A percentile compares a stretch with the other conserved stretches of the same genome.
Evolutionary conservation across 768 basidiomycete genomes (phyloP).

Genomic region (Lactarius pseudohatsudake): DNA sequence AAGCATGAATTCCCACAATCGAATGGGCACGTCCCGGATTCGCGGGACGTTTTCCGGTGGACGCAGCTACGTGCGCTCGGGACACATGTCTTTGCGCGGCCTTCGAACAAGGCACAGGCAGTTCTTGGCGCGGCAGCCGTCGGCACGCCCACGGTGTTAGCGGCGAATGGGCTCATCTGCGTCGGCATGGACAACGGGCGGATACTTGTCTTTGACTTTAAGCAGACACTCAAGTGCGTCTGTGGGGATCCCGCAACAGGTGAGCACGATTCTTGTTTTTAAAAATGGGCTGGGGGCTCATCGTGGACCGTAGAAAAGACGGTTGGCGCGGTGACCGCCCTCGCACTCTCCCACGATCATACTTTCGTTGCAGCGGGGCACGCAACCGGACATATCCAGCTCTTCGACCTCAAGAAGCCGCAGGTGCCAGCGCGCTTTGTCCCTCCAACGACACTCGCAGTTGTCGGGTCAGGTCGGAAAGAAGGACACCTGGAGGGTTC

Average conservation of each 20-base stretch:
- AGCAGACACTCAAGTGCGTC: conserved; percentile 76
- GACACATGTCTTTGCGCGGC: conserved; percentile 53
- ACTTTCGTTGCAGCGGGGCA: conserved; percentile 92
- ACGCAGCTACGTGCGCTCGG: conserved; percentile 60
- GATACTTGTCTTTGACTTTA: conserved; percentile 85
- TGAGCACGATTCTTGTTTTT: conserved; percentile 33
- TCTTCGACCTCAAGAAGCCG: conserved; percentile 78
- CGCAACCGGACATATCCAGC: conserved; percentile 75
- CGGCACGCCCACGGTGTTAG: conserved; percentile 76
- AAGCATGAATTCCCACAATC: conserved; percentile 30
- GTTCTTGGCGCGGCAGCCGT: conserved; percentile 56
- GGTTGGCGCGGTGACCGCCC: conserved; percentile 79
- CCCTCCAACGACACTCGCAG: conserved; percentile 62
- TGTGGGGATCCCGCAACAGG: conserved; percentile 72
- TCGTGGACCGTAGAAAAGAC: conserved; percentile 47
- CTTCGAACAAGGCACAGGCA: conserved; percentile 58
- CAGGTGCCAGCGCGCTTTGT: conserved; percentile 67
- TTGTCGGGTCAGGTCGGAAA: conserved; percentile 73
- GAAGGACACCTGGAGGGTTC: conserved; percentile 85
- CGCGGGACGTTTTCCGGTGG: conserved; percentile 74
- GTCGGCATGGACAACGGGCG: conserved; percentile 82
- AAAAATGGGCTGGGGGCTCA: conserved; percentile 7
- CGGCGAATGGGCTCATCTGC: conserved; percentile 86
- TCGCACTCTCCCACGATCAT: conserved; percentile 90
- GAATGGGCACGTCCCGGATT: conserved; percentile 31